phyloP scores from a whole-genome alignment of 2,329 filamentous ascomycete species.

The Cladosporium austrohemisphaericum region DNA sequence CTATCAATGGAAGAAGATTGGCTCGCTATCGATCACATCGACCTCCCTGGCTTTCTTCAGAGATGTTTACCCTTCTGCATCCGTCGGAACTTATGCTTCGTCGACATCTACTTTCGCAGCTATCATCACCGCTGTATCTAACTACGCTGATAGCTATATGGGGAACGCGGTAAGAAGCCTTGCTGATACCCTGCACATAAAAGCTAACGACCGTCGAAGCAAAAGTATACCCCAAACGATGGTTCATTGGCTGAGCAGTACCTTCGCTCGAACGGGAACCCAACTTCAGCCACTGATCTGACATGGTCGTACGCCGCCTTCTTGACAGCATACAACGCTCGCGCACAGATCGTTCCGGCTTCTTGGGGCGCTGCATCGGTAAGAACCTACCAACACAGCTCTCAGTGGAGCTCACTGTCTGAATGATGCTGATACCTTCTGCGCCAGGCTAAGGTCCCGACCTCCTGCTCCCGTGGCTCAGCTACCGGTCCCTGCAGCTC shows the following conservation, averaged over 20 bases:
- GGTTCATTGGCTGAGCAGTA: constrained; percentile 69
- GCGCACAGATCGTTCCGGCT: constrained; percentile 53
- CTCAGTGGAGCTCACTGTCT: too few relatives aligned
- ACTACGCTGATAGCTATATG: constrained; percentile 59
- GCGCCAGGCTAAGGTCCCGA: constrained; percentile 23
- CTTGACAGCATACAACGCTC: constrained; percentile 58
- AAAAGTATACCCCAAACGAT: constrained; percentile 51
- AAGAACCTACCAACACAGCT: too few relatives aligned
- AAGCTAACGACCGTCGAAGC: constrained; percentile 14
- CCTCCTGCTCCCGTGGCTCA: constrained; percentile 25
- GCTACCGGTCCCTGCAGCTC: constrained; percentile 27
- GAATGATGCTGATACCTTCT: not conserved
- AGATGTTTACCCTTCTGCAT: constrained; percentile 57
- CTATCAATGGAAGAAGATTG: constrained; percentile 63
- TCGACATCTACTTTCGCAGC: constrained; percentile 31
- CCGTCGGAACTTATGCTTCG: constrained; percentile 62
- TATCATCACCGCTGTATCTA: constrained; percentile 58
- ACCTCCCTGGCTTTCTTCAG: constrained; percentile 69
- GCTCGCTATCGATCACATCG: constrained; percentile 61
- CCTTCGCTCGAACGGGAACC: constrained; percentile 45
- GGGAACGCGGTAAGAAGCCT: constrained; percentile 26
- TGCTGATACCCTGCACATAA: not conserved
- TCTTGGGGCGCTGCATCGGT: constrained; percentile 47
- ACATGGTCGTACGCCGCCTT: constrained; percentile 74
- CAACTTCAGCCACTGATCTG: constrained; percentile 62